Evolutionary conservation across 768 basidiomycete genomes (phyloP).

Genomic region (Mycena indigotica): DNA sequence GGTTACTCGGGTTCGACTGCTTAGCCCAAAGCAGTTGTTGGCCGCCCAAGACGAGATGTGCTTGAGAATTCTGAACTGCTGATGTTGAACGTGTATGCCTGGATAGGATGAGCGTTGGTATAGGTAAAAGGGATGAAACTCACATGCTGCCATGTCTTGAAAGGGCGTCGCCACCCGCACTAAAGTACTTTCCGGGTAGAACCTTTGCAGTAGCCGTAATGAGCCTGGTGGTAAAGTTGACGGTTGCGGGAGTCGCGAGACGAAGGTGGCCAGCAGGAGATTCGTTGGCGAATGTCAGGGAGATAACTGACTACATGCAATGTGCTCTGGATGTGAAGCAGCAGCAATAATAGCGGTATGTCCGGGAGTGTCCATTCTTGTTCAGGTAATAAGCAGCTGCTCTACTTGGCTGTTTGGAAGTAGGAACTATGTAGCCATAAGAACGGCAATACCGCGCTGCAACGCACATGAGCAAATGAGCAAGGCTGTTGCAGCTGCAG

Average conservation of each 20-base stretch:
- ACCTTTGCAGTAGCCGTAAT: constrained; percentile 53
- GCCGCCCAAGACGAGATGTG: constrained; percentile 66
- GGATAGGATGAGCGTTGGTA: no score
- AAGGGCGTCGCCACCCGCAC: constrained; percentile 83
- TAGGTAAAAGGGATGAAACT: background rate
- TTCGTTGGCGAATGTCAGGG: constrained; percentile 71
- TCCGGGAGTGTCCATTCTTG: constrained; percentile 86
- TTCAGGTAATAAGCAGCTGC: no score
- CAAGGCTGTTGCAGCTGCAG: constrained; percentile 61
- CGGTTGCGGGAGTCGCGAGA: constrained; percentile 60
- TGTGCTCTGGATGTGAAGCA: constrained; percentile 65
- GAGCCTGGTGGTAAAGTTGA: constrained; percentile 59
- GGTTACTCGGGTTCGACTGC: constrained; percentile 66
- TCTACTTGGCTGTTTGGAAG: no score
- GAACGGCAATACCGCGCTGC: constrained; percentile 72
- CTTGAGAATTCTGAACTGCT: no score
- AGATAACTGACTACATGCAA: constrained; percentile 62
- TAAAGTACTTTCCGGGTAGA: constrained; percentile 63
- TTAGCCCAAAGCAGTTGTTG: constrained; percentile 76
- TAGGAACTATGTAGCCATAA: constrained; percentile 52
- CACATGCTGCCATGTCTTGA: constrained; percentile 80
- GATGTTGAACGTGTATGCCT: constrained; percentile 74
- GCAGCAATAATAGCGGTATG: constrained; percentile 68
- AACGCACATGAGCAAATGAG: no score
- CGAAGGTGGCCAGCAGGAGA: constrained; percentile 85